Percentiles rank a stretch among this genome's conserved stretches.
These are phyloP conservation scores for Solanum pennellii DNA, from an alignment of 257 asterid genomes.

Conservation along the genomic window DNA sequence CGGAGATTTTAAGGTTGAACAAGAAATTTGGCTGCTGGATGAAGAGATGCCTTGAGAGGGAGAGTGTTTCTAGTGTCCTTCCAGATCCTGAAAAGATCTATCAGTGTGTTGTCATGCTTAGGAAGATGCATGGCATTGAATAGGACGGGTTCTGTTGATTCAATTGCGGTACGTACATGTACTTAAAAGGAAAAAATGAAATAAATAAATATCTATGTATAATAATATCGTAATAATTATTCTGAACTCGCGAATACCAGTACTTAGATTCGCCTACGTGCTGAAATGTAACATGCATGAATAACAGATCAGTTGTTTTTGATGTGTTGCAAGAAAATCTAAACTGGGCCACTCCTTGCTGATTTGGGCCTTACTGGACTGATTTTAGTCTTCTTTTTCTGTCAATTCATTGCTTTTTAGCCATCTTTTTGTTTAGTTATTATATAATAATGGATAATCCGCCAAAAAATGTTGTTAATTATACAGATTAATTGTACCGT, in stretches of 20 bases:
- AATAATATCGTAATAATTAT: neutral
- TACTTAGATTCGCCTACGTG: neutral
- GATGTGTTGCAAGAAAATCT: neutral
- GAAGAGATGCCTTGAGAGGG: constrained; percentile 45
- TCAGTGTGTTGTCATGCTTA: constrained; percentile 36
- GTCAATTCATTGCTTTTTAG: neutral
- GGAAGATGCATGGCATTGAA: constrained; percentile 55
- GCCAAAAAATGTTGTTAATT: neutral
- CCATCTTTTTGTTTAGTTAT: neutral
- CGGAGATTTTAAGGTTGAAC: constrained; percentile 53
- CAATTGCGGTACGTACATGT: neutral
- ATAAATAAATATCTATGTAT: neutral
- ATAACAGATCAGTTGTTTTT: neutral
- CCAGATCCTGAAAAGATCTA: constrained; percentile 33
- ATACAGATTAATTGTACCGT: neutral
- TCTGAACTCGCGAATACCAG: neutral
- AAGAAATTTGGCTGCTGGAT: constrained; percentile 46
- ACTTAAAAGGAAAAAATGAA: neutral
- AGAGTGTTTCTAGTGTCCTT: constrained; percentile 35
- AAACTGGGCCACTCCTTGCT: neutral
- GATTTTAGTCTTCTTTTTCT: neutral
- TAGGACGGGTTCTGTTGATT: neutral
- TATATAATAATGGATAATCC: neutral
- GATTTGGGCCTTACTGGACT: neutral
- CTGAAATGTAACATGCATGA: neutral